Evolutionary conservation across 371 early-diverging fungal species (phyloP).

Genomic region (Rozella allomycis): DNA sequence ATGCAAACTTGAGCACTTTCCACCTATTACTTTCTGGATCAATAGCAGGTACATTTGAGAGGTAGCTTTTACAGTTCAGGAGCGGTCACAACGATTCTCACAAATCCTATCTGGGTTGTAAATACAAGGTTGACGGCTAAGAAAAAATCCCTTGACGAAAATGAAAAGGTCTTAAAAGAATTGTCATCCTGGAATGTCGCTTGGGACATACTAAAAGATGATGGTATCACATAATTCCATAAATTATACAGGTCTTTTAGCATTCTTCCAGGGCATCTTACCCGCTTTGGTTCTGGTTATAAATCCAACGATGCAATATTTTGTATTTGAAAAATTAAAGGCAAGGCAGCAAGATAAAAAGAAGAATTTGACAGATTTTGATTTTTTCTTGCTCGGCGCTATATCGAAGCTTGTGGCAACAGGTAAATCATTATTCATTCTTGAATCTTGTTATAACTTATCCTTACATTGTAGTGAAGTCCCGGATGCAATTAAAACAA

Average conservation of each 20-base stretch:
- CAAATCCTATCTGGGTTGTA: conserved; percentile 94
- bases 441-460: conserved; percentile 83
- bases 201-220: conserved; percentile 50
- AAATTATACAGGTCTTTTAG: conserved; percentile 1
- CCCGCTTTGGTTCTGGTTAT: conserved; percentile 86
- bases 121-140: conserved; percentile 38
- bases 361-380: conserved; percentile 38
- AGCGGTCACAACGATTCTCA: conserved; percentile 55
- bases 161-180: conserved; percentile 7
- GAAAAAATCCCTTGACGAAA: conserved; percentile 15
- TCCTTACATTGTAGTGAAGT: conserved; percentile 89
- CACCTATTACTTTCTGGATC: conserved; percentile 82
- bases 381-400: conserved; percentile 88
- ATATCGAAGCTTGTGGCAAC: conserved; percentile 82
- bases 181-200: neutral
- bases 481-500: conserved; percentile 85
- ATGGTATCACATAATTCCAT: conserved; percentile 31
- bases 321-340: conserved; percentile 82
- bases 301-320: conserved; percentile 95
- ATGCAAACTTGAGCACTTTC: conserved; percentile 40
- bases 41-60: conserved; percentile 38
- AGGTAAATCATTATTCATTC: no score
- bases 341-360: conserved; percentile 22
- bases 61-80: conserved; percentile 11
- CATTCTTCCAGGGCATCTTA: conserved; percentile 38